Conservation (phyloP, 768 basidiomycete species). For the Brasilioporus rufonigricans region DNA sequence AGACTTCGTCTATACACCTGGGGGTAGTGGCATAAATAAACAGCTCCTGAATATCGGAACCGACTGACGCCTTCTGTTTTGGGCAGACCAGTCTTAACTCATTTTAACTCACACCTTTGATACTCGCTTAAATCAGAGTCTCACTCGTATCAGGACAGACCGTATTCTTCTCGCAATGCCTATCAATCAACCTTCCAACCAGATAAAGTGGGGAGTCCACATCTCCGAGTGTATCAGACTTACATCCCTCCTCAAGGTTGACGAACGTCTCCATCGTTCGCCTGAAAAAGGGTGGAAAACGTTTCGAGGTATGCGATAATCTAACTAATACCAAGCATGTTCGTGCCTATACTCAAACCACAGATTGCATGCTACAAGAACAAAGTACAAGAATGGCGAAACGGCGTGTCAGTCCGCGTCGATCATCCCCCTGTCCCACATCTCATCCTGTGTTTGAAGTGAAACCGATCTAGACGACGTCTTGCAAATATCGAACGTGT, state of each 20-base stretch:
- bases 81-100: background rate
- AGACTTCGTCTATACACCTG: too few relatives aligned
- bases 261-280: conserved; percentile 97
- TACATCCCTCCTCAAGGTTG: conserved; percentile 49
- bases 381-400: conserved; percentile 96
- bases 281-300: conserved; percentile 94
- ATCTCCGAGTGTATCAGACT: background rate
- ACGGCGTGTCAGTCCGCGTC: conserved; percentile 66
- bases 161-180: conserved; percentile 18
- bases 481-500: conserved; percentile 94
- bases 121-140: too few relatives aligned
- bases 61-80: background rate
- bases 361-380: conserved; percentile 99
- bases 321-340: background rate
- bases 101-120: background rate
- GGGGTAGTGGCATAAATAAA: conserved; percentile 7
- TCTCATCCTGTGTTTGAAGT: conserved; percentile 36
- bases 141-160: background rate
- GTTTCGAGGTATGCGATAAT: conserved; percentile 72
- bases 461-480: conserved; percentile 95
- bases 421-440: background rate
- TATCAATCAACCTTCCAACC: conserved; percentile 87
- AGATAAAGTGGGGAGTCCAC: conserved; percentile 65
- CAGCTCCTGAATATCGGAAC: conserved; percentile 17
- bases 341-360: background rate